phyloP scores from a whole-genome alignment of 768 basidiomycete genomes.

The Leccinellum luteum region DNA sequence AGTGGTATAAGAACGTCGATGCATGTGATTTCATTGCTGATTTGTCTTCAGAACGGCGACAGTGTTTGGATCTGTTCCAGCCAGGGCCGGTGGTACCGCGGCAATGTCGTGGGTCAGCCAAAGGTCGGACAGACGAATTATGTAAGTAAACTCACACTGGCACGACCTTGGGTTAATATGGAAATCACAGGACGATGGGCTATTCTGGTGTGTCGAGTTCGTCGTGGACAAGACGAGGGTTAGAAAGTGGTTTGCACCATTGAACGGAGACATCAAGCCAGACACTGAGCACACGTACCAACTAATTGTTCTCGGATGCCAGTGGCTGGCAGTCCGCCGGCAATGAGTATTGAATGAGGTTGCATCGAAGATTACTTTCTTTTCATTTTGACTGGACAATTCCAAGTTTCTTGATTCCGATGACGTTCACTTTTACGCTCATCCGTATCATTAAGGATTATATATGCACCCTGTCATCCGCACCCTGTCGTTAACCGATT shows the following conservation, averaged over 20 bases:
- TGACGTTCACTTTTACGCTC: too few relatives aligned
- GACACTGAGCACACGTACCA: constrained; percentile 44
- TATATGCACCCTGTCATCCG: too few relatives aligned
- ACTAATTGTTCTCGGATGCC: constrained; percentile 42
- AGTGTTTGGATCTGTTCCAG: constrained; percentile 51
- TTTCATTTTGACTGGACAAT: not conserved
- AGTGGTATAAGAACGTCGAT: not conserved
- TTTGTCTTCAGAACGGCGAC: constrained; percentile 39
- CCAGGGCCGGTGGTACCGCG: constrained; percentile 49
- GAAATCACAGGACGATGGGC: constrained; percentile 41
- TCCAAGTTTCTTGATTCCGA: too few relatives aligned
- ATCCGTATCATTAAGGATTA: too few relatives aligned
- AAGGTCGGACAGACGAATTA: constrained; percentile 45
- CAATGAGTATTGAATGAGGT: not conserved
- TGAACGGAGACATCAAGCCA: constrained; percentile 68
- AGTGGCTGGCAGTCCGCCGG: constrained; percentile 41
- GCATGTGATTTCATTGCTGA: not conserved
- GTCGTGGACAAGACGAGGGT: constrained; percentile 33
- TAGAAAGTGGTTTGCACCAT: constrained; percentile 60
- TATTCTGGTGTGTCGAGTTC: constrained; percentile 55
- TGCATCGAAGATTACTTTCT: not conserved
- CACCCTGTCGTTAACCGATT: too few relatives aligned
- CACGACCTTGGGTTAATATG: not conserved
- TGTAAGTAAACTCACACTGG: constrained; percentile 31
- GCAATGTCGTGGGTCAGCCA: constrained; percentile 45